Conservation (phyloP, 257 asterid genomes). For the Ballota nigra region DNA sequence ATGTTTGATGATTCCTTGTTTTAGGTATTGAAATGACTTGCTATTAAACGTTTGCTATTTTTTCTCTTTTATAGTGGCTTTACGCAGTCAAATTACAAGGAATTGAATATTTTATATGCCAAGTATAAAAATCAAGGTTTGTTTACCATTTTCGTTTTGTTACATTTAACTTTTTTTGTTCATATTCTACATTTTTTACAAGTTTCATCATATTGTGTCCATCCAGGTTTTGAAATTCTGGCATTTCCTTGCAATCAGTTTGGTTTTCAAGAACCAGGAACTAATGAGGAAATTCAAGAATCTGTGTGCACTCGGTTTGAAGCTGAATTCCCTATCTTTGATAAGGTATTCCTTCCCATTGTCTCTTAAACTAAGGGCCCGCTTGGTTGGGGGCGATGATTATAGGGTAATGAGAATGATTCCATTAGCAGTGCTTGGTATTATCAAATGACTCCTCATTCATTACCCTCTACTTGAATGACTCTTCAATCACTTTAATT, state of each 20-base stretch:
- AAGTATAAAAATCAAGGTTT: constrained; percentile 79
- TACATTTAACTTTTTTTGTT: neutral
- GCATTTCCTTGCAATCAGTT: constrained; percentile 98
- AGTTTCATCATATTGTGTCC: neutral
- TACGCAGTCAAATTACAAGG: constrained; percentile 78
- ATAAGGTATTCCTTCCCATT: constrained; percentile 50
- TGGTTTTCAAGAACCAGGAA: constrained; percentile 88
- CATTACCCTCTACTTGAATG: no score
- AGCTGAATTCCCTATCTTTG: constrained; percentile 84
- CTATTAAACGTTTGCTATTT: neutral
- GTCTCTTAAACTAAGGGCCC: neutral
- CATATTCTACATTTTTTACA: neutral
- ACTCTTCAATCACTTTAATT: no score
- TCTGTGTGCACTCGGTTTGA: constrained; percentile 71
- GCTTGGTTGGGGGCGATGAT: no score
- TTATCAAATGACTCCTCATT: no score
- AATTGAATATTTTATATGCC: constrained; percentile 63
- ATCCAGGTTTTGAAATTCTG: constrained; percentile 71
- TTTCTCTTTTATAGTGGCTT: constrained; percentile 48
- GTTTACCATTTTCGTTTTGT: constrained; percentile 6
- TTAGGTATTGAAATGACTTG: neutral
- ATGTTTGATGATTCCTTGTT: neutral
- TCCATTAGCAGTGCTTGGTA: no score
- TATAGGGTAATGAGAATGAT: no score
- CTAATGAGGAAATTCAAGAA: constrained; percentile 68